Base-by-base conservation (phyloP, 768 basidiomycete species). In the Tephrocybe rancida region DNA sequence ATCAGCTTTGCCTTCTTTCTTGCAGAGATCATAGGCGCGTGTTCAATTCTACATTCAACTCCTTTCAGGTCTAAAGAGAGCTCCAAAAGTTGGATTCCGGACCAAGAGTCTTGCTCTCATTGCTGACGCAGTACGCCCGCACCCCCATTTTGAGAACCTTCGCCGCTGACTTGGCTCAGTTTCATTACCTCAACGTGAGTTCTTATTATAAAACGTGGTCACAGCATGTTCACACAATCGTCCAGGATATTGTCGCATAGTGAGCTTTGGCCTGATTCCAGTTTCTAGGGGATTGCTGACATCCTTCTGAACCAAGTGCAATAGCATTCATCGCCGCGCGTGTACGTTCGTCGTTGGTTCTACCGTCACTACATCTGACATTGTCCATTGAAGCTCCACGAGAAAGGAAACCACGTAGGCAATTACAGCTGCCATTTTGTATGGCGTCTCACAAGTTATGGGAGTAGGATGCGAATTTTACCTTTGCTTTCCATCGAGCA, bases 31-130 rank as follows among this genome's bases (percentile, higher is more conserved):
- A 70, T 73, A 48, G 68, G 80, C 73, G 59, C 32, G 73, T 62
- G 39, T 45, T 30, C 21, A 27, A 48, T 24, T 24, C n/a, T 43
- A 32, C 43, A 24, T 13, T 10, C 19, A 16, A 13, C 34, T 4
- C 8, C 24, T 49, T 21, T 32, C 34, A 42, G 50, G 16, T 27
- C 29, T 22, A 45, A 1, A 48, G 10, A 21, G 34, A 46, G 16
- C 29, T 2, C 7, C 25, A 42, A n/a, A 22, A 64, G 82, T 82
- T 65, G 82, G 81, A 10, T 80, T 83, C 61, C 75, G 73, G 41
- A 83, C 82, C 0, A 79, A 74, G 61, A 80, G 80, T 68, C 64
- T 82, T 14, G 82, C 81, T 29, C 67, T 83, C 46, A 79, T 82
- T 64, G 82, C 80, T 54, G 81, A 83, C 65, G 81, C 81, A 32